These are phyloP conservation scores for Haberlea rhodopensis DNA, from an alignment of 257 asterid species.

Conservation along the genomic window DNA sequence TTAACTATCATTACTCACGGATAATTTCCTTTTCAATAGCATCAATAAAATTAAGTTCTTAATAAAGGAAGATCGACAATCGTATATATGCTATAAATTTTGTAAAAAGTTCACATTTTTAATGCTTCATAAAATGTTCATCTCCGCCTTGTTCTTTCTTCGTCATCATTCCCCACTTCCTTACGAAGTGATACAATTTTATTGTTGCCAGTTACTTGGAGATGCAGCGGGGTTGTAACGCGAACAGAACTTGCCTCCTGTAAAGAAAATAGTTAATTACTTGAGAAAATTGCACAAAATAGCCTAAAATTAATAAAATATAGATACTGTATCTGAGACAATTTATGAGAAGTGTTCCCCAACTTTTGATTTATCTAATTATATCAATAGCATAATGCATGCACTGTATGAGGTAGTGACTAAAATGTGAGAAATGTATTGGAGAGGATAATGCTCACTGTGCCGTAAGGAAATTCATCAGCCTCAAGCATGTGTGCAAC, in stretches of 20 bases:
- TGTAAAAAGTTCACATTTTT: constrained; percentile 9
- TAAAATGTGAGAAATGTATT: too few relatives aligned
- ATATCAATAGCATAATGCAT: not conserved
- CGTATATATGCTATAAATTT: too few relatives aligned
- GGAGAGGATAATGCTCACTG: constrained; percentile 45
- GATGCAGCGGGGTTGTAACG: constrained; percentile 34
- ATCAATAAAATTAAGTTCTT: not conserved
- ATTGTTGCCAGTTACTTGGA: constrained; percentile 22
- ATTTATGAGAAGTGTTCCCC: too few relatives aligned
- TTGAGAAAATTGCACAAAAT: not conserved
- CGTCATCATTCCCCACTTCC: constrained; percentile 33
- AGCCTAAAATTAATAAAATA: not conserved
- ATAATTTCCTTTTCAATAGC: not conserved
- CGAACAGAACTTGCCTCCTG: constrained; percentile 47
- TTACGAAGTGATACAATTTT: constrained; percentile 23
- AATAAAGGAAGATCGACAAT: too few relatives aligned
- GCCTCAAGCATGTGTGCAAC: constrained; percentile 97
- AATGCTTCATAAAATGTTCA: constrained; percentile 28
- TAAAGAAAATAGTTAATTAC: not conserved
- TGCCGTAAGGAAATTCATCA: constrained; percentile 73
- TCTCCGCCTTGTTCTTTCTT: constrained; percentile 35
- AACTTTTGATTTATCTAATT: too few relatives aligned
- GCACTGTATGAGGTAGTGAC: not conserved
- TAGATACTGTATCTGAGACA: not conserved
- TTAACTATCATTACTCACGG: not conserved